Base-by-base conservation (phyloP, 2,329 filamentous ascomycete genomes). In the Fusarium concolor region DNA sequence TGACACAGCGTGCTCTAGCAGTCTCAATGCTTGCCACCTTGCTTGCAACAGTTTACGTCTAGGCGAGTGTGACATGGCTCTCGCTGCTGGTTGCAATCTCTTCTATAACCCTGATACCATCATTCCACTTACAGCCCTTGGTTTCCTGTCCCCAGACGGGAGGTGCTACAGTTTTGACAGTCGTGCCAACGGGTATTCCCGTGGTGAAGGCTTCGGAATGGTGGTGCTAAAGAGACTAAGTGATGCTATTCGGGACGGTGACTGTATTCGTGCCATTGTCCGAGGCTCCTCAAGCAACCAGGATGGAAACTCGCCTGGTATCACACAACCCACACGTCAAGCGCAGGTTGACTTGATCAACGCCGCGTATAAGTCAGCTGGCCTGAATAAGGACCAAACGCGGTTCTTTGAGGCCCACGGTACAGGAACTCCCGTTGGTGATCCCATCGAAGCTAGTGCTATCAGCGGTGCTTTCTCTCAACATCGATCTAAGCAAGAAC, bases 21-120 rank as follows among this genome's bases (percentile, higher is more conserved):
- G 54, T 15, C 45, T 51, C n/a, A 52, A 56, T 10, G 54, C 45
- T 10, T 51, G 45, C 1, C 54, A 56, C 29, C 38, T 56, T 10
- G 54, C 54, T 8, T 56, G 54, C 4, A 51, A 56, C 11, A 56
- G 54, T 6, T 29, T 56, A 4, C 31, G 54, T 3, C 7, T 52
- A 4, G 54, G 37, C n/a, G 54, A 56, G 31, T 56, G 54, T 10
- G 29, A 56, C 5, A 56, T 52, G 54, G 54, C 54, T 29, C 24
- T 56, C 1, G 45, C 46, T n/a, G 54, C 45, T 51, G 54, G 45
- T 10, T 56, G 38, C n/a, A 52, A 51, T 31, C 18, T 56, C 5
- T 52, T 56, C 37, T 51, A 52, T 11, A 56, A 56, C 3, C 54
- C 45, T 37, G 45, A 56, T 24, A 56, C 54, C 14, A 56, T 52